Percentiles rank a stretch among this genome's conserved stretches.
phyloP scores from a whole-genome alignment of 306 rosid species.

The Begonia loranthoides region DNA sequence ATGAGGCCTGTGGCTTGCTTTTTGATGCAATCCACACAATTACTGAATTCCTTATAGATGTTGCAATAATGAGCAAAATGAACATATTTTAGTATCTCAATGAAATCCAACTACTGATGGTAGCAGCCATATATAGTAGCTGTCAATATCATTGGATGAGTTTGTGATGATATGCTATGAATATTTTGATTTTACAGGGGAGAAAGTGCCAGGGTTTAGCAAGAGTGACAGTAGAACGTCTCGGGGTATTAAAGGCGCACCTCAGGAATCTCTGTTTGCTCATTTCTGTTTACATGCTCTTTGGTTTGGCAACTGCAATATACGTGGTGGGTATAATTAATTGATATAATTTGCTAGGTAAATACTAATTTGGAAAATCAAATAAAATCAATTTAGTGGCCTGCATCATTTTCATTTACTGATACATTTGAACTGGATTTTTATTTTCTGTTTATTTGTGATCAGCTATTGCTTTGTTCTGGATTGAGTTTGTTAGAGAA shows the following conservation, averaged over 20 bases:
- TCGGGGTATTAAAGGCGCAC: conserved; percentile 77
- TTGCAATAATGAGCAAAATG: too few relatives aligned
- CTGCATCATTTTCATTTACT: conserved; percentile 15
- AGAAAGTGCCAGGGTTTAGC: conserved; percentile 25
- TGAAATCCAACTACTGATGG: too few relatives aligned
- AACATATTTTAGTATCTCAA: too few relatives aligned
- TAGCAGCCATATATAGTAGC: background rate
- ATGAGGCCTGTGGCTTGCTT: conserved; percentile 5
- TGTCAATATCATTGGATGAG: too few relatives aligned
- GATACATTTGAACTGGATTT: conserved; percentile 9
- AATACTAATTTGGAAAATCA: background rate
- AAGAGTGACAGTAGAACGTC: conserved; percentile 41
- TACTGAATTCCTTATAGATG: background rate
- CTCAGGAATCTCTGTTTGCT: conserved; percentile 66
- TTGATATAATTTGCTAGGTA: background rate
- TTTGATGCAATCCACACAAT: conserved; percentile 1
- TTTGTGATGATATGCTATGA: too few relatives aligned
- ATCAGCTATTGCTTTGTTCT: conserved; percentile 73
- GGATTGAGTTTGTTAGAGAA: conserved; percentile 95
- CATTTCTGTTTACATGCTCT: conserved; percentile 85
- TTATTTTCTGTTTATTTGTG: conserved; percentile 16
- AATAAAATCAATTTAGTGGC: background rate
- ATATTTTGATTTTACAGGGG: conserved; percentile 17
- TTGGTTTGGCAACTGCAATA: conserved; percentile 91
- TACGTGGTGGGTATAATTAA: conserved; percentile 50